Percentiles rank a stretch among this genome's conserved stretches.
Evolutionary conservation across 805 yeast species (phyloP).

Genomic region (Pichia manshurica): DNA sequence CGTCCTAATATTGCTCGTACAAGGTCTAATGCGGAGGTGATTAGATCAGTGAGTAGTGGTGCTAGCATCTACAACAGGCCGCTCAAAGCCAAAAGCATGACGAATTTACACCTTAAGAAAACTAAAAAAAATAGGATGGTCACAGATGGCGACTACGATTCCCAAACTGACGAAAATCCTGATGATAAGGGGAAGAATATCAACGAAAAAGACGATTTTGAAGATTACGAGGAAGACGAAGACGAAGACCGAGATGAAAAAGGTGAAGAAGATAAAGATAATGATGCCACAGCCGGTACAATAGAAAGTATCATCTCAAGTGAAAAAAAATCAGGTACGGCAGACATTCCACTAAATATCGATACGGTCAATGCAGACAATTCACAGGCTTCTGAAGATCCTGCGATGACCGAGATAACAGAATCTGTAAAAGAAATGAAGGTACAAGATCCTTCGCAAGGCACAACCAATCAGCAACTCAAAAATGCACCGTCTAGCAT

Average conservation of each 20-base stretch:
- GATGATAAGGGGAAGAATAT: neutral
- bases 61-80: neutral
- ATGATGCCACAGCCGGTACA: neutral
- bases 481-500: too few relatives aligned
- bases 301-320: too few relatives aligned
- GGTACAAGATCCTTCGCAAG: too few relatives aligned
- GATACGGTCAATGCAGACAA: too few relatives aligned
- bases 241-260: neutral
- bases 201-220: neutral
- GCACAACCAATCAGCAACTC: too few relatives aligned
- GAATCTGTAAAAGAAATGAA: too few relatives aligned
- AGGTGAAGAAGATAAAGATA: neutral
- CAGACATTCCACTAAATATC: too few relatives aligned
- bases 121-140: neutral
- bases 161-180: neutral
- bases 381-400: too few relatives aligned
- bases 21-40: constrained; percentile 19
- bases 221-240: neutral
- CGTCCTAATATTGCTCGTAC: constrained; percentile 23
- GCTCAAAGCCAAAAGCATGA: constrained; percentile 23
- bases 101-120: constrained; percentile 24
- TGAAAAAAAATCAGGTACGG: too few relatives aligned
- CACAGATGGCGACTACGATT: neutral
- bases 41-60: neutral
- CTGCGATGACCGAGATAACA: too few relatives aligned